Evolutionary conservation across 2,329 filamentous ascomycete genomes (phyloP).

Genomic region (Penicillium sclerotiorum): DNA sequence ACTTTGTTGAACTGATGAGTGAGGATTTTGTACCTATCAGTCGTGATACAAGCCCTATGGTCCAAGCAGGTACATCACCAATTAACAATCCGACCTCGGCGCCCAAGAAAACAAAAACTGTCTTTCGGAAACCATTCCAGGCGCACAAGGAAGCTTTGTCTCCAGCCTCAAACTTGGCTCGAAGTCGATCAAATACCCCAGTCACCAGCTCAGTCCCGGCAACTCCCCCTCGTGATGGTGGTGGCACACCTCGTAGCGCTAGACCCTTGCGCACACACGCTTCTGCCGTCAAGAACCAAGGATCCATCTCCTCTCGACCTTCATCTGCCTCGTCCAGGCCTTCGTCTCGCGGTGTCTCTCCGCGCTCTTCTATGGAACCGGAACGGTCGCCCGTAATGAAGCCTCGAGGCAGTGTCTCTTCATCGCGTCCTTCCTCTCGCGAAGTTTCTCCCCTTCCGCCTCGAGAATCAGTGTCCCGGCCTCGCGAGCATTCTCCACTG

Average conservation of each 20-base stretch:
- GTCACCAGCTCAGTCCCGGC: constrained; percentile 40
- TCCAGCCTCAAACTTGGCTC: constrained; percentile 39
- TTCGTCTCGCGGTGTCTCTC: constrained; percentile 31
- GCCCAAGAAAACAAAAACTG: constrained; percentile 61
- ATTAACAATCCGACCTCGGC: constrained; percentile 50
- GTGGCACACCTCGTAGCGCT: constrained; percentile 33
- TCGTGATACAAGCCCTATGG: constrained; percentile 56
- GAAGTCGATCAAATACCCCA: constrained; percentile 38
- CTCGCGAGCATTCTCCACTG: constrained; percentile 4
- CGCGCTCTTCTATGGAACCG: constrained; percentile 26
- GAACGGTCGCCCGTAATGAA: constrained; percentile 23
- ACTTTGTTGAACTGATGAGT: constrained; percentile 90
- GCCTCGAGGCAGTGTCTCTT: constrained; percentile 19
- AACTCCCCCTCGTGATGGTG: constrained; percentile 39
- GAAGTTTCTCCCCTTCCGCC: constrained; percentile 23
- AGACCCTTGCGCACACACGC: constrained; percentile 42
- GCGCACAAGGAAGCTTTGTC: constrained; percentile 58
- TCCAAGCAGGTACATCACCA: constrained; percentile 52
- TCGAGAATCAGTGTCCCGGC: background rate
- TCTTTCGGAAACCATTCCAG: constrained; percentile 66
- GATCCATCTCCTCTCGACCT: constrained; percentile 36
- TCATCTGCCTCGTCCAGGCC: constrained; percentile 35
- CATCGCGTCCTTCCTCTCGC: constrained; percentile 29
- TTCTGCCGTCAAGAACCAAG: constrained; percentile 42
- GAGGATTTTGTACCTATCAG: constrained; percentile 75